Conservation (phyloP, 441 rosid genomes). For the Syzygium malaccense region DNA sequence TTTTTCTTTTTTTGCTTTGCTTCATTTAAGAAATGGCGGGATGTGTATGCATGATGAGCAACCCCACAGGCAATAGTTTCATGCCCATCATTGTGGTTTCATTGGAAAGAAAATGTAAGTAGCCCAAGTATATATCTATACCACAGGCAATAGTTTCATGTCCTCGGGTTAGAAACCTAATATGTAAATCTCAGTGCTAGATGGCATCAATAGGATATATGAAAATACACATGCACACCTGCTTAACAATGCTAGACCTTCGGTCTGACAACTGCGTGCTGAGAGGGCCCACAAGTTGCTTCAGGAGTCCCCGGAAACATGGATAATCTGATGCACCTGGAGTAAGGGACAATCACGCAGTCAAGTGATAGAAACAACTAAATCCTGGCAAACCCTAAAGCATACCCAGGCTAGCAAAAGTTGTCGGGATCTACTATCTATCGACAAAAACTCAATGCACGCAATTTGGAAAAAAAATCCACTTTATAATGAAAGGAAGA, state of each 20-base stretch:
- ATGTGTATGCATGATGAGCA: slow-evolving; percentile 69
- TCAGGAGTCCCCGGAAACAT: slow-evolving; percentile 84
- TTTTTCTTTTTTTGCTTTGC: background rate
- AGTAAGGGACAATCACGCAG: background rate
- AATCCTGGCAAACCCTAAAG: background rate
- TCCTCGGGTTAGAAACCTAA: background rate
- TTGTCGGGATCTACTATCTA: background rate
- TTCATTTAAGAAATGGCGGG: slow-evolving; percentile 39
- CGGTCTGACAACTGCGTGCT: slow-evolving; percentile 87
- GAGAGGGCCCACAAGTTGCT: slow-evolving; percentile 86
- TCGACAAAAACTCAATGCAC: background rate
- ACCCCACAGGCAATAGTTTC: slow-evolving; percentile 20
- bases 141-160: background rate
- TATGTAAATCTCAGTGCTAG: background rate
- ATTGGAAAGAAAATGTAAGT: background rate
- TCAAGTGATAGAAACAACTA: background rate
- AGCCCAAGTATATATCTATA: background rate
- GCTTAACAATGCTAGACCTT: slow-evolving; percentile 96
- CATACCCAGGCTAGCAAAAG: background rate
- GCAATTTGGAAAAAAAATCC: background rate
- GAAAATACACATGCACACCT: slow-evolving; percentile 34
- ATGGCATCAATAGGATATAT: background rate
- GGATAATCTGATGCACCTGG: slow-evolving; percentile 86
- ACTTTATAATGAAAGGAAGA: background rate
- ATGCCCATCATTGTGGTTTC: background rate